Evolutionary conservation across 2,329 filamentous ascomycete species (phyloP), one percentile per base, ranked within the genome.

Genomic region (Aspergillus pseudoviridinutans): DNA sequence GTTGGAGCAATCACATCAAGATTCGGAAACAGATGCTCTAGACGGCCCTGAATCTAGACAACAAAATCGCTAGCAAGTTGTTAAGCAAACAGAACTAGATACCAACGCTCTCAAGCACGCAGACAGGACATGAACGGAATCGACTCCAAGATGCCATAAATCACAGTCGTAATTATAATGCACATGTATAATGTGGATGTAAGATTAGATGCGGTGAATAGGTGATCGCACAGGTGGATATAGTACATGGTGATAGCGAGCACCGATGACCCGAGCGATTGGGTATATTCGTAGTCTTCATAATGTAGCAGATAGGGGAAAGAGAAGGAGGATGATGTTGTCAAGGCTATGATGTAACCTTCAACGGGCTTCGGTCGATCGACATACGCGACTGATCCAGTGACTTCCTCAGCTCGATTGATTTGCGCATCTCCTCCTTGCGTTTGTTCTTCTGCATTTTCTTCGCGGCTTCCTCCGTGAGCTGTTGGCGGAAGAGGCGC

Each of bases 401-500:
- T 1, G 42, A 46, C 42, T 46, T 46, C n/a, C 42, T 20, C 27
- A 68, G 61, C 56, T 71, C 66, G 20, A 46, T 46, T 4, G 42
- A 46, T 24, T 46, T 46, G 42, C 42, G 42, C 24, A 68, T 61
- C 56, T 71, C 66, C n/a, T 76, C 73, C 60, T 73, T 79, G 57
- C 76, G 70, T 55, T 75, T 76, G 63, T 79, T 77, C 68, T 81
- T 81, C 63, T 81, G 74, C 10, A 83, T 76, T 64, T 82, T 82
- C 61, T 80, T 79, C 62, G 88, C 86, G 1, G 85, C 86, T 64
- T 86, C 79, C 50, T 81, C 75, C 0, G 91, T 95, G 56, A 95
- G 74, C 61, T 91, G 85, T 69, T 94, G 91, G 29, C 90, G 79
- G 66, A 89, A 85, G 74, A 94, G 84, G 49, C 87, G 82, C 68